Evolutionary conservation across 257 asterid species (phyloP).

Genomic region (Salvia splendens): DNA sequence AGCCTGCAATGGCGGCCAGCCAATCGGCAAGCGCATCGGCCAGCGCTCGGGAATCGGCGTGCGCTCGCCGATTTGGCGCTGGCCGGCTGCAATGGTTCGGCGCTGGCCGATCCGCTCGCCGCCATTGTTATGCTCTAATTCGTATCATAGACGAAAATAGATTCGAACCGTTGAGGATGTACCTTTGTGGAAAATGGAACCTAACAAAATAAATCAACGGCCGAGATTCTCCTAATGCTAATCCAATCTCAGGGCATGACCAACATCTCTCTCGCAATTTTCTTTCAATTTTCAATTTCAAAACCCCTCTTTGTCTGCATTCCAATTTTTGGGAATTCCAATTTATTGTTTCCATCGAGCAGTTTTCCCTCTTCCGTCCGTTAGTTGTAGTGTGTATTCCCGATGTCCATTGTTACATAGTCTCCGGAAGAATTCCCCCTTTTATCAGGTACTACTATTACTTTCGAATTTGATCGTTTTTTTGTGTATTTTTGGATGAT

Average conservation of each 20-base stretch:
- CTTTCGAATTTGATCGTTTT: background rate
- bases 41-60: too few species aligned
- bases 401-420: slow-evolving; percentile 8
- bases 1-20: too few species aligned
- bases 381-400: background rate
- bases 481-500: background rate
- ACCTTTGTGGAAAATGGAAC: background rate
- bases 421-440: slow-evolving; percentile 11
- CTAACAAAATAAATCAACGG: background rate
- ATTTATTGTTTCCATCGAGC: background rate
- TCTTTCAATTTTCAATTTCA: slow-evolving; percentile 16
- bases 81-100: too few species aligned
- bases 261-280: slow-evolving; percentile 21
- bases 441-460: slow-evolving; percentile 24
- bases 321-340: slow-evolving; percentile 8
- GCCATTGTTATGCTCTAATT: too few species aligned
- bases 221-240: background rate
- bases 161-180: too few species aligned
- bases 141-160: too few species aligned
- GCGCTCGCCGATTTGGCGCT: too few species aligned
- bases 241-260: background rate
- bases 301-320: slow-evolving; percentile 21
- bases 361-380: background rate
- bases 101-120: too few species aligned
- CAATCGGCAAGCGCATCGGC: too few species aligned